Evolutionary conservation across 257 asterid species (phyloP), one percentile per base, ranked within the genome.

Genomic region (Lycium ferocissimum): DNA sequence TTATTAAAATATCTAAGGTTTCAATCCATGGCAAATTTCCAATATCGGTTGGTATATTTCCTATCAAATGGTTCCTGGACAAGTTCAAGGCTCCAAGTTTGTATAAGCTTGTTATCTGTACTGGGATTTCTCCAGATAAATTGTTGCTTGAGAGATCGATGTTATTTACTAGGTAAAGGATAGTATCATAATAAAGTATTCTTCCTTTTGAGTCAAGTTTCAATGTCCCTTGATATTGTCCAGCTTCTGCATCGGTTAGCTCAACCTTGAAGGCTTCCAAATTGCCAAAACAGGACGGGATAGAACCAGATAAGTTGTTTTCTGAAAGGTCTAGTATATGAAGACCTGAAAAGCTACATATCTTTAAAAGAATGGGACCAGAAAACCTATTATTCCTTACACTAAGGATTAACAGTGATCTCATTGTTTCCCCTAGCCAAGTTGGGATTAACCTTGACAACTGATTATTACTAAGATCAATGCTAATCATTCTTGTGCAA

Each of bases 401-500:
- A 13, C 90, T 84, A 26, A 89, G 83, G 76, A 89, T 89, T 37
- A 67, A 45, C 40, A 89, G n/a, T 9, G 85, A 81, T 22, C 82
- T 7, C 85, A 84, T 76, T 22, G 10, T 65, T 7, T 40, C 49
- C 81, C 91, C 91, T 53, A 89, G 66, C 91, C 91, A 89, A 47
- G 70, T 35, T 18, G 89, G 91, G 49, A 89, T 49, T 9, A 40
- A n/a, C 61, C 90, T 90, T 3, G 90, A 87, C 33, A 87, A 76
- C 5, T 20, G 80, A 72, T 89, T 89, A 86, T 87, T 87, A 1
- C 91, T 87, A 45, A 89, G 38, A 73, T 89, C 90, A 38, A 87
- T 71, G 58, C 85, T 89, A 47, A 40, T 37, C 22, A 87, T 53
- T 62, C 20, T 35, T 43, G 84, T 84, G 76, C 88, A 89, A 5